Conservation (phyloP, 805 yeast species). For the Blastobotrys mokoenaii region DNA sequence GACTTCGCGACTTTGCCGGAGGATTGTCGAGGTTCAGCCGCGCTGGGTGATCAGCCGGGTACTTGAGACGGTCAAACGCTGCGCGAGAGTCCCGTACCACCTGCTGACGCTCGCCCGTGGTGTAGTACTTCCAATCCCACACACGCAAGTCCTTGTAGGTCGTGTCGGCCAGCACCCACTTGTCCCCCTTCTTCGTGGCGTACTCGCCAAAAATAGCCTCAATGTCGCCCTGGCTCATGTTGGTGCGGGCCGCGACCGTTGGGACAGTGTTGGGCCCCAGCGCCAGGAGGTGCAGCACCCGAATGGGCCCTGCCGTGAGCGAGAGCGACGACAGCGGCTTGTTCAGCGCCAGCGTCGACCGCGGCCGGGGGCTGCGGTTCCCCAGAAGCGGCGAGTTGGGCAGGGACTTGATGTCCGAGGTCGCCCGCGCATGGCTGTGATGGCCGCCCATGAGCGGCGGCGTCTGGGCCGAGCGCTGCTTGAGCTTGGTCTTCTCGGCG, state of each 20-base stretch:
- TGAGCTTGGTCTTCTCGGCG: neutral
- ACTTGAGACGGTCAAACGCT: conserved; percentile 24
- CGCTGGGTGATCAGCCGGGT: conserved; percentile 22
- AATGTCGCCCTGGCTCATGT: conserved; percentile 24
- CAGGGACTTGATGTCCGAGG: conserved; percentile 2
- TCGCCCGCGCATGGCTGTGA: neutral
- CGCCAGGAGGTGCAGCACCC: conserved; percentile 39
- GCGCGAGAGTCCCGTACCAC: conserved; percentile 24
- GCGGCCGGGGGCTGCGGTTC: no score
- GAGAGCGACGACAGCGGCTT: conserved; percentile 18
- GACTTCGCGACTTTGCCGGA: conserved; percentile 9
- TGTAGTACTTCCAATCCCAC: conserved; percentile 32
- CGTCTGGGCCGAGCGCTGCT: conserved; percentile 1
- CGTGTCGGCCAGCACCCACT: conserved; percentile 23
- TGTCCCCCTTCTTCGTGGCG: conserved; percentile 26
- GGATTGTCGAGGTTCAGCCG: conserved; percentile 26
- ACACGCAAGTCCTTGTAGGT: conserved; percentile 26
- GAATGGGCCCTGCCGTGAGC: conserved; percentile 22
- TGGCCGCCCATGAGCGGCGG: neutral
- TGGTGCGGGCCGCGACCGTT: conserved; percentile 24
- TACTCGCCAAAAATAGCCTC: conserved; percentile 25
- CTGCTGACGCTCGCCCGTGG: conserved; percentile 24
- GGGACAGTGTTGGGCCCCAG: conserved; percentile 37
- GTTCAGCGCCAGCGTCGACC: conserved; percentile 3
- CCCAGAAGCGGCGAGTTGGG: neutral